Conservation (phyloP, 163 green algal species). For the Scenedesmus sp. region DNA sequence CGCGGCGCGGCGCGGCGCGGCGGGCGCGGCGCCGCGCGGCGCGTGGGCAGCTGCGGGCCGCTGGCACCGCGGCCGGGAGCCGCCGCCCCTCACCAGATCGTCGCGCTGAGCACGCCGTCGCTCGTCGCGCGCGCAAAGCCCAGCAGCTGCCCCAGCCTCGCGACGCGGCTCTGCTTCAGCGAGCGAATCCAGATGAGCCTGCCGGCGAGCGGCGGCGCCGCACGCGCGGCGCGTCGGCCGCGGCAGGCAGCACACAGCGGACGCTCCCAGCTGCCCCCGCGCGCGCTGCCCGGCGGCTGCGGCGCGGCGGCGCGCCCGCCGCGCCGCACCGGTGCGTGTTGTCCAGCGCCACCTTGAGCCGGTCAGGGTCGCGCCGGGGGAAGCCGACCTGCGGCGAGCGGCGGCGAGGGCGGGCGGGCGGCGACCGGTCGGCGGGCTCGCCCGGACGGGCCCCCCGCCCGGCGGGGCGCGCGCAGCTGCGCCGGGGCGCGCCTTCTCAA, state of each 20-base stretch:
- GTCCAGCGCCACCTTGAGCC: slow-evolving; percentile 73
- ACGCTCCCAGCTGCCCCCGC: no score
- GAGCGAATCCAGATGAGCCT: slow-evolving; percentile 76
- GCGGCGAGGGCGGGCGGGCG: no score
- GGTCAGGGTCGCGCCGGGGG: slow-evolving; percentile 72
- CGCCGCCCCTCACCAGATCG: slow-evolving; percentile 71
- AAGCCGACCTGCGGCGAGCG: slow-evolving; percentile 86
- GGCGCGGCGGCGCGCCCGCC: no score
- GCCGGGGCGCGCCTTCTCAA: slow-evolving; percentile 40
- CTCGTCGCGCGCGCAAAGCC: slow-evolving; percentile 87
- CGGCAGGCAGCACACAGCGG: no score
- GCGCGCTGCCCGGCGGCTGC: no score
- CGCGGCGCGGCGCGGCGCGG: background rate
- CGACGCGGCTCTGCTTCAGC: slow-evolving; percentile 67
- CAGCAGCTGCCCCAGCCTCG: slow-evolving; percentile 76
- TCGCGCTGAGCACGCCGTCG: slow-evolving; percentile 80
- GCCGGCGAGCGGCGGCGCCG: background rate
- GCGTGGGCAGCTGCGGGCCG: no score
- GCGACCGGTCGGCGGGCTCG: no score
- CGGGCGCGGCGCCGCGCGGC: background rate
- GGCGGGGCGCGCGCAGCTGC: background rate
- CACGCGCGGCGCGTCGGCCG: no score
- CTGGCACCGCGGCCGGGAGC: background rate
- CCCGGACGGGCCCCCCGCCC: no score
- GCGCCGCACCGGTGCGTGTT: slow-evolving; percentile 73